phyloP scores from a whole-genome alignment of 2,329 filamentous ascomycete species.

The Ophiostoma triangulosporum region DNA sequence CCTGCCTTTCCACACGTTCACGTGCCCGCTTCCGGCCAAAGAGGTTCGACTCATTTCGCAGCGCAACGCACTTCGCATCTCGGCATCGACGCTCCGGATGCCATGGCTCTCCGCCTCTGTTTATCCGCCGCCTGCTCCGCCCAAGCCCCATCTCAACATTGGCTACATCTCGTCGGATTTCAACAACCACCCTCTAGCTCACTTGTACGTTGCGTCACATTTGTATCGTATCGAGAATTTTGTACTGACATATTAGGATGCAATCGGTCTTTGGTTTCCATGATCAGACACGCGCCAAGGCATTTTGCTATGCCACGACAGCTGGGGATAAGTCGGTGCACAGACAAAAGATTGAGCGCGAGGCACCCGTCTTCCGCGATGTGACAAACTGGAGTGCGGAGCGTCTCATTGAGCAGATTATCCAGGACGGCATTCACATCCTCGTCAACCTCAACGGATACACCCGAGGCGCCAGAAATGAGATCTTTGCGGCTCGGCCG shows the following conservation, averaged over 20 bases:
- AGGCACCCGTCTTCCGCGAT: slow-evolving; percentile 83
- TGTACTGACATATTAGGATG: slow-evolving; percentile 39
- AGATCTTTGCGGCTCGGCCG: slow-evolving; percentile 88
- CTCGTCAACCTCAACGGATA: slow-evolving; percentile 97
- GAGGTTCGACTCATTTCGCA: slow-evolving; percentile 92
- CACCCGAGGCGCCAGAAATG: slow-evolving; percentile 89
- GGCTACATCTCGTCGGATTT: slow-evolving; percentile 98
- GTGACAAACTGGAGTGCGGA: slow-evolving; percentile 79
- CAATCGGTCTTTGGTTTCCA: slow-evolving; percentile 96
- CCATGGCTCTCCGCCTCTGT: slow-evolving; percentile 75
- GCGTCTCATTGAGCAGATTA: slow-evolving; percentile 71
- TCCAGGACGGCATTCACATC: slow-evolving; percentile 80
- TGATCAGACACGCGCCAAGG: slow-evolving; percentile 56
- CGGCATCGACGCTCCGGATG: slow-evolving; percentile 72
- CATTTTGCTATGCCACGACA: slow-evolving; percentile 93
- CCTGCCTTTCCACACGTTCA: slow-evolving; percentile 94
- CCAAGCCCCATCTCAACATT: slow-evolving; percentile 70
- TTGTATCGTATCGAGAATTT: no score
- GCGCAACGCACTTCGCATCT: slow-evolving; percentile 84
- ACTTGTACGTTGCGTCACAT: slow-evolving; percentile 35
- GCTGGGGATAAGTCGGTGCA: slow-evolving; percentile 79
- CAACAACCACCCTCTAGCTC: slow-evolving; percentile 93
- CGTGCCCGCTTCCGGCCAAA: slow-evolving; percentile 78
- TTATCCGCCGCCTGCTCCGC: slow-evolving; percentile 73
- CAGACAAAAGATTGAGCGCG: slow-evolving; percentile 80